phyloP scores from a whole-genome alignment of 345 rosid species.

The Anastatica hierochuntica region DNA sequence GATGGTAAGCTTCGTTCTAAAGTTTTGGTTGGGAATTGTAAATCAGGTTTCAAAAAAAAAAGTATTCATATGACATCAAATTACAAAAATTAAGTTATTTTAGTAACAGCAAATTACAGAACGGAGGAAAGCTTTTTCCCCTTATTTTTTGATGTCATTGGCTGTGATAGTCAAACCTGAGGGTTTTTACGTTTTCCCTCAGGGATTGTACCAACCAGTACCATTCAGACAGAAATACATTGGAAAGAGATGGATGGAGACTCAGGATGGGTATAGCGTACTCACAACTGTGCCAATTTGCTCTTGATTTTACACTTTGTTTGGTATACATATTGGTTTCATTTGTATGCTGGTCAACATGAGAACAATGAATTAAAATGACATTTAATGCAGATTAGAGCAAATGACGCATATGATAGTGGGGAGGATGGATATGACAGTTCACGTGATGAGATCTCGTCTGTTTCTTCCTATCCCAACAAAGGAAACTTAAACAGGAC shows the following conservation, averaged over 20 bases:
- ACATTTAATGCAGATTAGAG: conserved; percentile 48
- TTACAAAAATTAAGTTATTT: not conserved
- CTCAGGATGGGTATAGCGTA: conserved; percentile 79
- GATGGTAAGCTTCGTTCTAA: conserved; percentile 43
- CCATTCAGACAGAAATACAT: conserved; percentile 60
- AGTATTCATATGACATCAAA: conserved; percentile 1
- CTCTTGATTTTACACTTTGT: not conserved
- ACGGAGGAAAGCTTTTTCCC: not conserved
- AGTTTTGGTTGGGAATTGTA: conserved; percentile 2
- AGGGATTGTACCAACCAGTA: conserved; percentile 73
- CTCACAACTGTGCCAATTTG: conserved; percentile 6
- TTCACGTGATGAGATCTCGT: conserved; percentile 80
- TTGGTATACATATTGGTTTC: conserved; percentile 6
- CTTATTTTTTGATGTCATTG: not conserved
- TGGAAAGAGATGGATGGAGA: conserved; percentile 97
- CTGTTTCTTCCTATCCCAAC: conserved; percentile 66
- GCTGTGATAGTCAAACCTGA: conserved; percentile 13
- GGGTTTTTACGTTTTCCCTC: conserved; percentile 16
- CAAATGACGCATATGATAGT: conserved; percentile 55
- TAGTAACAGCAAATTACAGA: not conserved
- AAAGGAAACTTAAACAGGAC: conserved; percentile 52
- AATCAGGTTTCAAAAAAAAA: not conserved
- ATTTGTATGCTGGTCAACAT: conserved; percentile 5
- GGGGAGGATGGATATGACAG: conserved; percentile 86
- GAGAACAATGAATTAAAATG: not conserved